Conservation (phyloP, 2,329 filamentous ascomycete species). For the Chaetomiaceae sp. region DNA sequence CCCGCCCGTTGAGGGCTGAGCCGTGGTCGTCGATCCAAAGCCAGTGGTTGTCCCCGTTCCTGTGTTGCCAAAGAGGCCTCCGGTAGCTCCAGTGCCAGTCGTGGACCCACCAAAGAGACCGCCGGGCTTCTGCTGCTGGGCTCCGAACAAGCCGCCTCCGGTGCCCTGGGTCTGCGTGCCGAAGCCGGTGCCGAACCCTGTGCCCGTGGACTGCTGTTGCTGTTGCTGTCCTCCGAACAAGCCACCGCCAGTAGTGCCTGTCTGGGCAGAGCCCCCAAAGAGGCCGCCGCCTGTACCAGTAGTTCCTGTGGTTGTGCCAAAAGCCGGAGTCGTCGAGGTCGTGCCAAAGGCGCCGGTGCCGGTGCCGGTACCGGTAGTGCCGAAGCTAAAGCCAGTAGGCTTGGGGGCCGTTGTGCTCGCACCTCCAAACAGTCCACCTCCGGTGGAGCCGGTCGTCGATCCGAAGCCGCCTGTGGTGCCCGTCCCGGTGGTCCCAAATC, state of each 20-base stretch:
- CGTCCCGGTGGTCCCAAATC: slow-evolving; percentile 20
- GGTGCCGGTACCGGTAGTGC: slow-evolving; percentile 15
- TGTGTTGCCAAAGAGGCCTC: slow-evolving; percentile 29
- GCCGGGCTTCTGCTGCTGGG: slow-evolving; percentile 26
- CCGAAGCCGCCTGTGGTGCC: slow-evolving; percentile 16
- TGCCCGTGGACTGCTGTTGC: slow-evolving; percentile 22
- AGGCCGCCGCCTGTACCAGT: slow-evolving; percentile 31
- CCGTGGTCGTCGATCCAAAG: slow-evolving; percentile 23
- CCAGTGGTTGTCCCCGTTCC: slow-evolving; percentile 31
- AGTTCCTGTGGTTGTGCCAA: slow-evolving; percentile 19
- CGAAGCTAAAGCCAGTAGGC: slow-evolving; percentile 24
- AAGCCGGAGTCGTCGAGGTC: slow-evolving; percentile 14
- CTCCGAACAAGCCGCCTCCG: slow-evolving; percentile 29
- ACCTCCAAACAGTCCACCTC: slow-evolving; percentile 36
- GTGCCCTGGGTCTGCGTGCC: slow-evolving; percentile 25
- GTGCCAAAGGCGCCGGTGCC: slow-evolving; percentile 18
- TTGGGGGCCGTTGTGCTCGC: slow-evolving; percentile 15
- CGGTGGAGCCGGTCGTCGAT: slow-evolving; percentile 13
- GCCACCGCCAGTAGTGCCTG: slow-evolving; percentile 23
- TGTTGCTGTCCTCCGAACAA: slow-evolving; percentile 31
- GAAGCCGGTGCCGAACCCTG: slow-evolving; percentile 29
- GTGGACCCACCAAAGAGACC: slow-evolving; percentile 26
- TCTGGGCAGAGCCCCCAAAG: slow-evolving; percentile 34
- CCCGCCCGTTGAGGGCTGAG: slow-evolving; percentile 33
- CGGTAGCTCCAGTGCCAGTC: slow-evolving; percentile 21